Conservation (phyloP, 768 basidiomycete species). For the Pleurotus sapidus region DNA sequence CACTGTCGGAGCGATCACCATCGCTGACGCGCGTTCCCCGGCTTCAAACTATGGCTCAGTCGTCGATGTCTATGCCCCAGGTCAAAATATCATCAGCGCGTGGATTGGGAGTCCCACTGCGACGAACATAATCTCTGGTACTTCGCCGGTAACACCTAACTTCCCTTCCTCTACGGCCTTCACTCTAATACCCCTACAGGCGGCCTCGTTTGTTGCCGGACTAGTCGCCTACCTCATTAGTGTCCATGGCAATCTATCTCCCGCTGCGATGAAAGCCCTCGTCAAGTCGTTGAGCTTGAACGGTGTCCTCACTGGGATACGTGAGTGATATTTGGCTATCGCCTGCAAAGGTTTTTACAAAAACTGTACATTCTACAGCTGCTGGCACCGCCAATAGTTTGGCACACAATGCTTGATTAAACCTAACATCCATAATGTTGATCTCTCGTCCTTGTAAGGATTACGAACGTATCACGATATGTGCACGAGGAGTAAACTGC, state of each 20-base stretch:
- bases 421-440: no score
- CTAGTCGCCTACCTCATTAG: constrained; percentile 35
- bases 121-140: constrained; percentile 21
- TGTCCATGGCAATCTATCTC: constrained; percentile 25
- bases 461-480: no score
- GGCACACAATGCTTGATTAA: constrained; percentile 18
- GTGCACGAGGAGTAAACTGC: no score
- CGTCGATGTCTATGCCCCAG: constrained; percentile 41
- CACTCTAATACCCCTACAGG: constrained; percentile 13
- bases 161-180: background rate
- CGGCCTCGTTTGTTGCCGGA: constrained; percentile 39
- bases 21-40: constrained; percentile 27
- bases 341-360: background rate
- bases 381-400: constrained; percentile 24
- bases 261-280: constrained; percentile 23
- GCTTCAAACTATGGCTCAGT: constrained; percentile 39
- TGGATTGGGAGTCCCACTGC: constrained; percentile 23
- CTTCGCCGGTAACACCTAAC: constrained; percentile 20
- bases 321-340: constrained; percentile 16
- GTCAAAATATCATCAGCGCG: constrained; percentile 25
- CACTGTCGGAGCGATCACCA: constrained; percentile 36
- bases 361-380: constrained; percentile 11
- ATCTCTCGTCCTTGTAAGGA: no score
- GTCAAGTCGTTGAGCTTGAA: constrained; percentile 26
- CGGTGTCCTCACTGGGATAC: constrained; percentile 26